These are phyloP conservation scores for Pseudoperonospora humuli DNA, from an alignment of 352 stramenopile species.

Conservation along the genomic window DNA sequence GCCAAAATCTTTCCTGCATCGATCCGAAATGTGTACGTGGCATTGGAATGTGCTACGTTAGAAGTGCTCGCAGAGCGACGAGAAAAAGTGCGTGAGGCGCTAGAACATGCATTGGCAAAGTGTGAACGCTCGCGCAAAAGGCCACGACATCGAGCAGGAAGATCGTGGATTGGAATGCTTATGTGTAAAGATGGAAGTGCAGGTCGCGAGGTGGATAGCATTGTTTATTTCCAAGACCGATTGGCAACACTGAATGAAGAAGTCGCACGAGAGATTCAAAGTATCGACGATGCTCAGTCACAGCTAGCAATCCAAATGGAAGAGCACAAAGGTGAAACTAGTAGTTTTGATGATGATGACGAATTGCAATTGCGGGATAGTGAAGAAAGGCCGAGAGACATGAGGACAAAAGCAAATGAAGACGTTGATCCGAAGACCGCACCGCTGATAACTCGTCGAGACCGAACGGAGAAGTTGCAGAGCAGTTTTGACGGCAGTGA, in stretches of 20 bases:
- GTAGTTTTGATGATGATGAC: conserved; percentile 14
- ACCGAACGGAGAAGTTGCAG: conserved; percentile 5
- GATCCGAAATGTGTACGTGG: conserved; percentile 57
- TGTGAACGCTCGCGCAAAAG: conserved; percentile 35
- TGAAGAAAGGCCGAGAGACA: conserved; percentile 8
- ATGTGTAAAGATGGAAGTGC: conserved; percentile 31
- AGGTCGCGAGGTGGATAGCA: conserved; percentile 40
- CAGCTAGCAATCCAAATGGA: conserved; percentile 40
- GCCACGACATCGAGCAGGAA: conserved; percentile 37
- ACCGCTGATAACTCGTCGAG: conserved; percentile 11
- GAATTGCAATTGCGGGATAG: conserved; percentile 9
- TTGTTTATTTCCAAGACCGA: conserved; percentile 53
- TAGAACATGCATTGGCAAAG: conserved; percentile 50
- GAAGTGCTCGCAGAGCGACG: conserved; percentile 48
- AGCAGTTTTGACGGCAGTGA: conserved; percentile 18
- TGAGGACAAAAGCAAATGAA: conserved; percentile 4
- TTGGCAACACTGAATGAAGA: conserved; percentile 49
- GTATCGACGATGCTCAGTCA: conserved; percentile 49
- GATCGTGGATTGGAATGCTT: conserved; percentile 36
- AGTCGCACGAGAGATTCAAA: conserved; percentile 50
- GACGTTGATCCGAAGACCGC: conserved; percentile 15
- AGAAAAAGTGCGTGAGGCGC: conserved; percentile 29
- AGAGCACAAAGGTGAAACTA: conserved; percentile 17
- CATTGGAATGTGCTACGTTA: conserved; percentile 53
- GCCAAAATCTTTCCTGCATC: conserved; percentile 56